These are phyloP conservation scores for Aspergillus tamarii DNA, from an alignment of 2,329 filamentous ascomycete species.

Conservation along the genomic window DNA sequence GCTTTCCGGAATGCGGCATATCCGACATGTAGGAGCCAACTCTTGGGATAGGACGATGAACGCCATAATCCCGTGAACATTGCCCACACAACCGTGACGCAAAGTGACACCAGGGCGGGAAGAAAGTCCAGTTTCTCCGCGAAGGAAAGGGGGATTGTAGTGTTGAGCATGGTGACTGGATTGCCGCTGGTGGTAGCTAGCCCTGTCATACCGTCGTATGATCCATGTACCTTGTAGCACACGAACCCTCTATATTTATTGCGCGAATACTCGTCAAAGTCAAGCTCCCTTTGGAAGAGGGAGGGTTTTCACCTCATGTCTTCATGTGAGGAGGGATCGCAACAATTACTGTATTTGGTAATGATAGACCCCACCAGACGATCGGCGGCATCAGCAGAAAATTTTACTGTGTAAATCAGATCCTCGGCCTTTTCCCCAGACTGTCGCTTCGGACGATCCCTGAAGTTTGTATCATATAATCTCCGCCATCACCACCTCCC, in stretches of 20 bases:
- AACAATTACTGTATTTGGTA: slow-evolving; percentile 22
- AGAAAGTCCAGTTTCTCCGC: slow-evolving; percentile 36
- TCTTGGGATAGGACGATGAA: slow-evolving; percentile 32
- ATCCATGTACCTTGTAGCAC: neutral
- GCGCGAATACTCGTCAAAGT: neutral
- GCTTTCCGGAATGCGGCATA: slow-evolving; percentile 39
- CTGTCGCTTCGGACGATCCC: neutral
- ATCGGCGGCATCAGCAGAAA: neutral
- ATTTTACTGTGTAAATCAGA: neutral
- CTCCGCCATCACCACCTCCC: neutral
- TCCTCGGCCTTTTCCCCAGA: slow-evolving; percentile 4
- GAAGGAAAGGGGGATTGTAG: slow-evolving; percentile 29
- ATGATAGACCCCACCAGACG: slow-evolving; percentile 9
- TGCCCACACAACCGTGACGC: slow-evolving; percentile 31
- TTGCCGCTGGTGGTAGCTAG: neutral
- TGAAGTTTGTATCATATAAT: neutral
- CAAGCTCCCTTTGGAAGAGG: neutral
- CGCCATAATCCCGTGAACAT: slow-evolving; percentile 33
- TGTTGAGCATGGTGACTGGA: slow-evolving; percentile 20
- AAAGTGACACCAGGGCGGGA: slow-evolving; percentile 36
- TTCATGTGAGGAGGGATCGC: slow-evolving; percentile 18
- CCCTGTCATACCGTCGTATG: neutral
- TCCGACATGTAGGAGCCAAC: slow-evolving; percentile 37
- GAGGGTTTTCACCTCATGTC: neutral
- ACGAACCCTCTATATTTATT: neutral